Evolutionary conservation across 495 filamentous ascomycete species (phyloP).

Genomic region (Aspergillus avenaceus): DNA sequence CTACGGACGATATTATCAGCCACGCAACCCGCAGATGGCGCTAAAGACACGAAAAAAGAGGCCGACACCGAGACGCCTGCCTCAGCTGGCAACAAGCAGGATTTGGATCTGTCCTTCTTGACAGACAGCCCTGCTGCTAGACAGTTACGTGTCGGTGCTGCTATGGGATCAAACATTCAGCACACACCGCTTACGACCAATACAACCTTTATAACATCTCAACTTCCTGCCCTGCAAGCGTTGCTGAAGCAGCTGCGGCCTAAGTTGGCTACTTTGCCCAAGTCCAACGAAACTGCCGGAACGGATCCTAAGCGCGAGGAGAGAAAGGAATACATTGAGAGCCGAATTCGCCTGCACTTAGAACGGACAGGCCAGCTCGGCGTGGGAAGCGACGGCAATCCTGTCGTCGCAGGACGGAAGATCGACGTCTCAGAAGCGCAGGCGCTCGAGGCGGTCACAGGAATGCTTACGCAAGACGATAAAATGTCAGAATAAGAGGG

Average conservation of each 20-base stretch:
- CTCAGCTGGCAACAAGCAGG: constrained; percentile 7
- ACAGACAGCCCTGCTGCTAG: constrained; percentile 42
- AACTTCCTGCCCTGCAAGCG: constrained; percentile 71
- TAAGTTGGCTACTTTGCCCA: constrained; percentile 50
- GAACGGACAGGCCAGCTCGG: constrained; percentile 42
- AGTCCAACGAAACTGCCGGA: constrained; percentile 26
- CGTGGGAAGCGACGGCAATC: constrained; percentile 32
- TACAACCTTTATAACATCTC: constrained; percentile 72
- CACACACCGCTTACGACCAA: constrained; percentile 62
- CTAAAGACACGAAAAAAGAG: constrained; percentile 22
- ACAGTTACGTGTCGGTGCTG: constrained; percentile 42
- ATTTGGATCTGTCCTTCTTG: constrained; percentile 50
- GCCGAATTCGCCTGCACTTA: constrained; percentile 49
- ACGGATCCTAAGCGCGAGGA: constrained; percentile 45
- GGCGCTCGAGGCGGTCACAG: constrained; percentile 42
- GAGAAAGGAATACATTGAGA: constrained; percentile 72
- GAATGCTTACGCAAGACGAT: constrained; percentile 34
- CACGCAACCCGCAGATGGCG: constrained; percentile 23
- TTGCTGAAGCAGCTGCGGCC: constrained; percentile 60
- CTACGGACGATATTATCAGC: constrained; percentile 53
- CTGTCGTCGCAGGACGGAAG: constrained; percentile 36
- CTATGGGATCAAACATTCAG: constrained; percentile 29
- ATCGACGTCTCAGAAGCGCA: constrained; percentile 42
- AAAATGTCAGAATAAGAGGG: constrained; percentile 18
- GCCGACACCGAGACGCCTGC: constrained; percentile 11